These are phyloP conservation scores for Venustampulla echinocandica DNA, from an alignment of 495 filamentous ascomycete genomes.

Conservation along the genomic window DNA sequence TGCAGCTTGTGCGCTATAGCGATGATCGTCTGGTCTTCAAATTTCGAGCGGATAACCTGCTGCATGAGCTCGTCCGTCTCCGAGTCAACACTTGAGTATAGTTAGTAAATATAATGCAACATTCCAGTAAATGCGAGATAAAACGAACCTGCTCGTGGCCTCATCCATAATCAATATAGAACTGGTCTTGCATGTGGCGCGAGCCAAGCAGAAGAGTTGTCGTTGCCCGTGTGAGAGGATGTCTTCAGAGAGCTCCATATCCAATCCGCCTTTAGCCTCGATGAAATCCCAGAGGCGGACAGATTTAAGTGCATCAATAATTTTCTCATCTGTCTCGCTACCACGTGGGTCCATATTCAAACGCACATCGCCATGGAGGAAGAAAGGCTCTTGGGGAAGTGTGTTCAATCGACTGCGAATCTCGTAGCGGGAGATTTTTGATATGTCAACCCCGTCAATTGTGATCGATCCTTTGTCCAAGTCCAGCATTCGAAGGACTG, in stretches of 20 bases:
- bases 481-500: conserved; percentile 29
- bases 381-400: conserved; percentile 46
- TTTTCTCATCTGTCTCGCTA: conserved; percentile 21
- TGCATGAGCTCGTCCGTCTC: conserved; percentile 53
- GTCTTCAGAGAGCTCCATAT: conserved; percentile 36
- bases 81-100: conserved; percentile 36
- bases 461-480: conserved; percentile 23
- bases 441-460: conserved; percentile 30
- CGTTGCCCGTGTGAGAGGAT: conserved; percentile 44
- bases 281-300: conserved; percentile 36
- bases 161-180: conserved; percentile 45
- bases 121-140: too few relatives aligned
- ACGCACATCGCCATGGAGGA: conserved; percentile 32
- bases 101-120: conserved; percentile 6
- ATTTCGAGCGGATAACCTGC: conserved; percentile 44
- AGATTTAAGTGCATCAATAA: conserved; percentile 32
- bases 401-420: conserved; percentile 29
- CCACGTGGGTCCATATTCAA: conserved; percentile 29
- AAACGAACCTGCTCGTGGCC: conserved; percentile 31
- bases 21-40: conserved; percentile 45
- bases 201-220: conserved; percentile 47
- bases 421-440: conserved; percentile 16
- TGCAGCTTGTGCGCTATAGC: conserved; percentile 50
- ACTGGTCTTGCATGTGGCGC: conserved; percentile 35
- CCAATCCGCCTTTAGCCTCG: conserved; percentile 35